Base-by-base conservation (phyloP, 306 rosid species). In the Phaseolus lunatus region DNA sequence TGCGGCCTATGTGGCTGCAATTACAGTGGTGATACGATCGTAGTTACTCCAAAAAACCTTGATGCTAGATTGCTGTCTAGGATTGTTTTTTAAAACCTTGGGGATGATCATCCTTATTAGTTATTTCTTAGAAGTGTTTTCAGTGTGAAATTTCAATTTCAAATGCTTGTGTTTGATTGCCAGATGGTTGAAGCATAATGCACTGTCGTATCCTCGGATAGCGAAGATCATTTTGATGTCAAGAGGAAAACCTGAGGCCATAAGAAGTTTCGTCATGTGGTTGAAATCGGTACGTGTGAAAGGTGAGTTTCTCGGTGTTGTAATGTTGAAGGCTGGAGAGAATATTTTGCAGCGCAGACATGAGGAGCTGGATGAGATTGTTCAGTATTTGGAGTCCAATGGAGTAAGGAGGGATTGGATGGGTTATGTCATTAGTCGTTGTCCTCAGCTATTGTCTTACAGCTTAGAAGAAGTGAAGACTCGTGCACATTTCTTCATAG, bases 101-200 rank as follows among this genome's bases (percentile, higher is more conserved):
- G 39, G 18, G 14, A 27, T 66, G 14, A 35, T 52, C 35, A n/a
- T 66, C 52, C 54, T 20, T 12, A 24, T n/a, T 43, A 66, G 10
- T 27, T 56, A 5, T 73, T 24, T 70, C 18, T 43, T 65, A 26
- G 2, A 58, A 23, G 37, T 67, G 29, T 76, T 70, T 7, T 67
- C 29, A 45, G 23, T 43, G n/a, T 77, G 58, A 37, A 18, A 72
- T 72, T 16, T 67, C 53, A 73, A 53, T 45, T 57, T 72, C 5
- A 65, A 71, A 74, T 85, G 59, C 22, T 73, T 41, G 26, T 62
- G 45, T 19, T 73, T 72, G 76, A 73, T 82, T 75, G 23, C 74
- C 72, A 94, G 97, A 92, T 94, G 98, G 98, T 81, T 94, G 93
- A 94, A 94, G 88, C 97, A 92, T 75, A 90, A 94, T 76, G 75